phyloP scores from a whole-genome alignment of 257 asterid genomes.

The Petrea volubilis region DNA sequence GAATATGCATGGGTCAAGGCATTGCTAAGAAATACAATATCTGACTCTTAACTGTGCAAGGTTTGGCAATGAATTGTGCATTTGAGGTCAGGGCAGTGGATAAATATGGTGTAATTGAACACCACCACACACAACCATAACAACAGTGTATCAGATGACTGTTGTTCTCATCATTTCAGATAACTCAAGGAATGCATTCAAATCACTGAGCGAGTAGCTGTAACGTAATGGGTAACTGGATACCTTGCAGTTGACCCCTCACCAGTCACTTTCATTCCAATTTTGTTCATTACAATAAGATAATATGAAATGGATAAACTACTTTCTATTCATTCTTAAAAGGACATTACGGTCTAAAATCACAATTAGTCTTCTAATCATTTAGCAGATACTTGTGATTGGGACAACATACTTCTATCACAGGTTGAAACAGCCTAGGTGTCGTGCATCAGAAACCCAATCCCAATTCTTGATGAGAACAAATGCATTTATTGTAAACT shows the following conservation, averaged over 20 bases:
- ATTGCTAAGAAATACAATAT: slow-evolving; percentile 17
- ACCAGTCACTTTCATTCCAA: not conserved
- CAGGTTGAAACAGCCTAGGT: slow-evolving; percentile 1
- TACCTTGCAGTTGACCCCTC: too few relatives aligned
- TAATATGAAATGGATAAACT: too few relatives aligned
- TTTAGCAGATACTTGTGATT: slow-evolving; percentile 7
- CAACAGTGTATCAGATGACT: too few relatives aligned
- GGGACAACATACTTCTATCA: not conserved
- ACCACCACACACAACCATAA: not conserved
- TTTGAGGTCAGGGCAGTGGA: not conserved
- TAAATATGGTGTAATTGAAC: not conserved
- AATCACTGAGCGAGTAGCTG: not conserved
- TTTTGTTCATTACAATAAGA: not conserved
- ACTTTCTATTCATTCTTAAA: too few relatives aligned
- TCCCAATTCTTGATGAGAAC: not conserved
- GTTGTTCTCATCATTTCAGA: not conserved
- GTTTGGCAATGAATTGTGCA: not conserved
- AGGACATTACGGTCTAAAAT: not conserved
- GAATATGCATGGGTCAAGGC: slow-evolving; percentile 11
- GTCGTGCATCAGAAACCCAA: slow-evolving; percentile 4
- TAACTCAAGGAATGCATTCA: not conserved
- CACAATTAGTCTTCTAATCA: not conserved
- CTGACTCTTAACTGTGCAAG: too few relatives aligned
- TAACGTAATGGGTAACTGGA: too few relatives aligned
- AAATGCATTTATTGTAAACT: not conserved